Conservation (phyloP, 2,329 filamentous ascomycete species). For the Nothophaeocryptopus gaeumannii region DNA sequence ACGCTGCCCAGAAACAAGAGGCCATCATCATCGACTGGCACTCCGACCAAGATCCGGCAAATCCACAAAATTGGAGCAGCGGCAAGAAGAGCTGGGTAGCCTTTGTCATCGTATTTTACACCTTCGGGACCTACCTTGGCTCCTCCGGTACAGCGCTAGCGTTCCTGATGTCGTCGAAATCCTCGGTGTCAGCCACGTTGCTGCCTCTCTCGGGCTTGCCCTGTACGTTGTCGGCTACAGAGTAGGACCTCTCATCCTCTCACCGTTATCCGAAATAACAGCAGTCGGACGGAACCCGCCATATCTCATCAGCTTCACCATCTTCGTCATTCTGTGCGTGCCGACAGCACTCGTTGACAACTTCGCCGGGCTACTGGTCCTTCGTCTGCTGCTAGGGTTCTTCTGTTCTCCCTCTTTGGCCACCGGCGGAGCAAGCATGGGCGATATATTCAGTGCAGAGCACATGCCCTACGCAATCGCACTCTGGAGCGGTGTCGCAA, state of each 20-base stretch:
- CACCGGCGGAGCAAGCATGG: slow-evolving; percentile 54
- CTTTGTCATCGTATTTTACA: slow-evolving; percentile 46
- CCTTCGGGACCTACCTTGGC: slow-evolving; percentile 57
- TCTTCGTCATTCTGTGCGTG: slow-evolving; percentile 66
- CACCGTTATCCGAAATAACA: slow-evolving; percentile 65
- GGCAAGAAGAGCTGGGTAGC: slow-evolving; percentile 28
- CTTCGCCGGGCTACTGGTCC: slow-evolving; percentile 58
- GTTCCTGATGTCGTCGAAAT: slow-evolving; percentile 47
- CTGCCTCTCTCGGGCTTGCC: slow-evolving; percentile 56
- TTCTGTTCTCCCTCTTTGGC: slow-evolving; percentile 65
- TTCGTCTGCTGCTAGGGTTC: slow-evolving; percentile 63
- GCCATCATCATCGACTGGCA: slow-evolving; percentile 35
- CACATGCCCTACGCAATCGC: slow-evolving; percentile 45
- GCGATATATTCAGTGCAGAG: slow-evolving; percentile 50
- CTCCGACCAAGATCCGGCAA: slow-evolving; percentile 31
- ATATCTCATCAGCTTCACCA: slow-evolving; percentile 64
- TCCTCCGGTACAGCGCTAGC: slow-evolving; percentile 50
- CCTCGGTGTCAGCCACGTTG: slow-evolving; percentile 51
- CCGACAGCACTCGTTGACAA: slow-evolving; percentile 62
- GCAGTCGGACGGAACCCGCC: slow-evolving; percentile 64
- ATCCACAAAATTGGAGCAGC: slow-evolving; percentile 33
- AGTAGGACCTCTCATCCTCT: slow-evolving; percentile 62
- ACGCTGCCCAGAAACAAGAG: neutral
- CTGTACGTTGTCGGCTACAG: slow-evolving; percentile 52
- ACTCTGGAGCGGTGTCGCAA: slow-evolving; percentile 44